Base-by-base conservation (phyloP, 371 early-diverging fungal species). In the Saksenaea oblongispora region DNA sequence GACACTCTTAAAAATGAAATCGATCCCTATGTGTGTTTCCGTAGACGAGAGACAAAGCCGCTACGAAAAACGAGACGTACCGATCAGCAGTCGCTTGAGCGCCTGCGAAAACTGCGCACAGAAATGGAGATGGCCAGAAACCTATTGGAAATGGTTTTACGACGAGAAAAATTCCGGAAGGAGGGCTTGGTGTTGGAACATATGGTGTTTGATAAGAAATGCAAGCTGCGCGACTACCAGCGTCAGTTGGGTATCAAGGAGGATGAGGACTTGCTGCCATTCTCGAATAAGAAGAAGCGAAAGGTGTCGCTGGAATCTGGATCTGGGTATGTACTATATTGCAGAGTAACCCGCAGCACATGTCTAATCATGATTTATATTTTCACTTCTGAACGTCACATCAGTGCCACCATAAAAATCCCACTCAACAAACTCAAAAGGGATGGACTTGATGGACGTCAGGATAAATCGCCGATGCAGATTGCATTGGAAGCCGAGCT, bases 1-100 rank as follows among this genome's bases (percentile, higher is more conserved):
- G 81, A 83, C 34, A 56, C 74, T 3, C 13, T 58, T 7, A 87
- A 87, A 57, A 79, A 88, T 28, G 96, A 95, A 61, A 76, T 84
- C 35, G 95, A 97, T 70, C 96, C 98, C 0, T 98, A 95, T 72
- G 89, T 96, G n/a, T 98, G 98, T 69, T 98, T 98, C 82, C 92
- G 98, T 56, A 89, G 93, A 47, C 87, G 98, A 34, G 98, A 98
- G 72, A 86, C 94, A 56, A 92, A 92, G 67, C 87, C 88, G 5
- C 67, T 90, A 11, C 91, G 98, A 31, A 96, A 96, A 70, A 92
- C 95, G 8, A 78, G 97, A 55, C 90, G 95, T n/a, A 89, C 90
- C 17, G 98, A 98, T 71, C 85, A 88, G 44, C 90, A 89, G 56
- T 89, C 93, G 4, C 66, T 95, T 27, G 93, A 96, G 56, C 89